These are phyloP conservation scores for Kwoniella shandongensis DNA, from an alignment of 768 basidiomycete genomes.

Conservation along the genomic window DNA sequence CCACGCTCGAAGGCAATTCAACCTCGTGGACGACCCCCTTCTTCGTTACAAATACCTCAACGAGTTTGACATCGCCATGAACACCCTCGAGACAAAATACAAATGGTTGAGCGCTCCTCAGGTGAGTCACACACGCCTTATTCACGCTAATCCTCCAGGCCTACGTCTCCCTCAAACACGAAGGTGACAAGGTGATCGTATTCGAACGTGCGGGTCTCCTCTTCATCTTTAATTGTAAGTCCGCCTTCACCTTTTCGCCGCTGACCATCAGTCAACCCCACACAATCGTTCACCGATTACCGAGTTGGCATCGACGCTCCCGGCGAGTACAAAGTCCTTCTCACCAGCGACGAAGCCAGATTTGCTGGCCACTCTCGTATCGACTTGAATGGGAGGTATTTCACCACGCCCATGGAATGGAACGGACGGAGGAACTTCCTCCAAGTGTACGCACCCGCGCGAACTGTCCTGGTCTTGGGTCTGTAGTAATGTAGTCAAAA, in stretches of 20 bases:
- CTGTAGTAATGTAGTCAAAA: constrained; percentile 5
- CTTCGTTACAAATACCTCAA: constrained; percentile 93
- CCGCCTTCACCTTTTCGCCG: not conserved
- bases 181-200: constrained; percentile 86
- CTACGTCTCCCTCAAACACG: constrained; percentile 90
- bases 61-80: constrained; percentile 91
- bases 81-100: constrained; percentile 73
- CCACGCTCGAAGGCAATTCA: constrained; percentile 96
- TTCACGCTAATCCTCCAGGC: constrained; percentile 61
- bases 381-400: constrained; percentile 63
- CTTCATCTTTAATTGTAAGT: constrained; percentile 84
- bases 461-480: constrained; percentile 49
- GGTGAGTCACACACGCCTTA: constrained; percentile 55
- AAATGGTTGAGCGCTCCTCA: constrained; percentile 81
- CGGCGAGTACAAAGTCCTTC: constrained; percentile 78
- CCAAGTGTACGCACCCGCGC: constrained; percentile 45
- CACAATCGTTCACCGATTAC: constrained; percentile 88
- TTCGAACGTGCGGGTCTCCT: constrained; percentile 90
- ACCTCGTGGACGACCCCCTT: constrained; percentile 77
- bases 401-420: constrained; percentile 86
- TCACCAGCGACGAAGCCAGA: constrained; percentile 79
- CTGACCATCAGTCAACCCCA: constrained; percentile 64
- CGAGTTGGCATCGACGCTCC: constrained; percentile 81
- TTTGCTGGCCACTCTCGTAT: constrained; percentile 91
- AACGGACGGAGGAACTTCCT: constrained; percentile 86